A percentile compares a stretch with the other conserved stretches of the same genome.
Evolutionary conservation across 371 early-diverging fungal genomes (phyloP).

Genomic region (Capillidium heterosporum): DNA sequence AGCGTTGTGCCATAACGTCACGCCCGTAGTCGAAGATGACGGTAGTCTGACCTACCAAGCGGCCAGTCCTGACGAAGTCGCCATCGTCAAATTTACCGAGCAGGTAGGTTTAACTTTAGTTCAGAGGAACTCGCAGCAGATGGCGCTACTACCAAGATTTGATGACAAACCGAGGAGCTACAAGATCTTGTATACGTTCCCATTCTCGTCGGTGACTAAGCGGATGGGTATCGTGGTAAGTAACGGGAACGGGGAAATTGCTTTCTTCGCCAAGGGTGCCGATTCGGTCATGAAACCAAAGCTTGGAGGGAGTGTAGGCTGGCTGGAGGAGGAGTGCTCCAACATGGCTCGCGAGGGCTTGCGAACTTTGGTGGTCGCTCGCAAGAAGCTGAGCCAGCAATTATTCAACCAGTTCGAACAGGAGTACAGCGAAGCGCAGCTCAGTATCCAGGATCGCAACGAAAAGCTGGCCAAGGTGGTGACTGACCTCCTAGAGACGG

Average conservation of each 20-base stretch:
- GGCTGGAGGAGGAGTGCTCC: slow-evolving; percentile 94
- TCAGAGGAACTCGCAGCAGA: slow-evolving; percentile 48
- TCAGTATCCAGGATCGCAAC: slow-evolving; percentile 48
- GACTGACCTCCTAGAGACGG: slow-evolving; percentile 49
- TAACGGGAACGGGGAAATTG: slow-evolving; percentile 46
- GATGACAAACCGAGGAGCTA: slow-evolving; percentile 26
- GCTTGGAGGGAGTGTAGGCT: too few relatives aligned
- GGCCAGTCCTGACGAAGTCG: slow-evolving; percentile 98
- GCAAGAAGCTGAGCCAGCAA: slow-evolving; percentile 63
- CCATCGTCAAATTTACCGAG: slow-evolving; percentile 95
- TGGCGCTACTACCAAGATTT: slow-evolving; percentile 33
- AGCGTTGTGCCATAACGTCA: slow-evolving; percentile 86
- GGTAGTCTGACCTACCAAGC: slow-evolving; percentile 74
- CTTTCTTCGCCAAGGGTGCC: slow-evolving; percentile 94
- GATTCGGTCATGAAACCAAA: slow-evolving; percentile 78
- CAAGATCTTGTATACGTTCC: slow-evolving; percentile 84
- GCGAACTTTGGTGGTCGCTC: slow-evolving; percentile 91
- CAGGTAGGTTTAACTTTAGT: slow-evolving; percentile 73
- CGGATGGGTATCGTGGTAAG: slow-evolving; percentile 97
- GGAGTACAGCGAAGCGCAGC: slow-evolving; percentile 52
- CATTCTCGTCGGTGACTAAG: slow-evolving; percentile 96
- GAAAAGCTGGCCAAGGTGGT: slow-evolving; percentile 52
- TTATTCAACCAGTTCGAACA: slow-evolving; percentile 45
- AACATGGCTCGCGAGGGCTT: slow-evolving; percentile 99
- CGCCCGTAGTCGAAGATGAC: slow-evolving; percentile 33